Base-by-base conservation (phyloP, 2,329 filamentous ascomycete species). In the Xylaria sp. region DNA sequence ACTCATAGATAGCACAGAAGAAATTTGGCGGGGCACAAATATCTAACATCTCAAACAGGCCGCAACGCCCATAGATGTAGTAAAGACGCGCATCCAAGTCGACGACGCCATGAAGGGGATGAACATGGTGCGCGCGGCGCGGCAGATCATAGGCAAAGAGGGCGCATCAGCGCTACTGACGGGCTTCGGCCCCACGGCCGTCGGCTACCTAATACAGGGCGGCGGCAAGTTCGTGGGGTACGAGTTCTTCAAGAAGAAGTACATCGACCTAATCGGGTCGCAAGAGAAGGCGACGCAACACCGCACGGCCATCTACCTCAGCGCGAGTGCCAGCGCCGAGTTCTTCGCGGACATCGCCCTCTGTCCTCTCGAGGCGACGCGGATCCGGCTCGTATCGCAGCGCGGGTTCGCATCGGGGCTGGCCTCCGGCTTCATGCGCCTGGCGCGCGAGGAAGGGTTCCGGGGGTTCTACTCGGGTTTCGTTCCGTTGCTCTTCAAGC, bases 191-290 rank as follows among this genome's bases (percentile, higher is more conserved):
- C 93, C 93, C 71, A 97, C 93, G 69, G 91, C 91, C 69, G 92
- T 93, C 64, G 93, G 93, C 79, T 97, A 97, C 84, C 92, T 96
- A 83, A 90, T 96, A 67, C 93, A 97, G 83, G 93, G 93, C 79
- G 93, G 93, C 75, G 91, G 92, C 86, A 97, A 97, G 85, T 97
- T 97, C 82, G 92, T 92, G 77, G 93, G 93, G 77, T 97, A 97
- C 84, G 93, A 97, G 84, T 93, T 93, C 86, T 97, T 97, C 91
- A 97, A 97, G 88, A 92, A 95, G 84, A 89, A 92, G 81, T 91
- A 88, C 80, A 94, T 97, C 82, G 88, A 91, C 81, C 76, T 88
- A 67, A 83, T 92, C 69, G 93, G 84, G 53, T 84, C 83, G 0
- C 82, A 82, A 37, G 83, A 84, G 32, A 78, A 75, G 67, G 84